Base-by-base conservation (phyloP, 306 rosid species). In the Myrica gale region DNA sequence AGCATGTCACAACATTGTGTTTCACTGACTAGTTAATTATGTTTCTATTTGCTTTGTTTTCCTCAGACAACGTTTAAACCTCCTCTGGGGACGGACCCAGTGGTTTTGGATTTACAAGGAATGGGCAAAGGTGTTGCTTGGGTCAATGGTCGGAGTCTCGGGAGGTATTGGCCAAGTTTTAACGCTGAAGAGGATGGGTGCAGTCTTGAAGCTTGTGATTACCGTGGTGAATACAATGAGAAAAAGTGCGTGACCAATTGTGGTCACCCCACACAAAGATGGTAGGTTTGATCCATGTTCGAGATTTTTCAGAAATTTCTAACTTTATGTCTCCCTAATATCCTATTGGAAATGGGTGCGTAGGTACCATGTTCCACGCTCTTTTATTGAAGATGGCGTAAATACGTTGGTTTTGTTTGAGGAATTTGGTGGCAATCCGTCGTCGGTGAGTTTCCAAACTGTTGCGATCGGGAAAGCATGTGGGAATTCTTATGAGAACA, bases 311-410 rank as follows among this genome's bases (percentile, higher is more conserved):
- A 21, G 23, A 42, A 39, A 41, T 16, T 23, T 68, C 4, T 11
- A 13, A 6, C 7, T 76, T 19, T 2, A 20, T 75, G 16, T 48
- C 51, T 50, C 19, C 11, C 19, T 37, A 0, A 12, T 13, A 4
- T 16, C 11, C 67, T 2, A 17, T 5, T 9, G 58, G 9, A 50
- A 15, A 26, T 46, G 1, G 51, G 4, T 52, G 26, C 13, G 47
- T 20, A 85, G 90, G 88, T 88, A 88, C 69, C 95, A 90, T 46
- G 84, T 88, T 17, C 87, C 89, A 5, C 80, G 89, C 6, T 84
- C 87, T 0, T 88, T 69, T 41, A 13, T 84, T 5, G 6, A 67
- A 46, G 87, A 87, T 0, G 90, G 71, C 4, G 80, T 6, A 1
- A 90, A 88, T 68, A 72, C 76, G 0, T 9, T 87, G 78, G 86